Evolutionary conservation across 768 basidiomycete genomes (phyloP).

Genomic region (Tricholoma bakamatsutake): DNA sequence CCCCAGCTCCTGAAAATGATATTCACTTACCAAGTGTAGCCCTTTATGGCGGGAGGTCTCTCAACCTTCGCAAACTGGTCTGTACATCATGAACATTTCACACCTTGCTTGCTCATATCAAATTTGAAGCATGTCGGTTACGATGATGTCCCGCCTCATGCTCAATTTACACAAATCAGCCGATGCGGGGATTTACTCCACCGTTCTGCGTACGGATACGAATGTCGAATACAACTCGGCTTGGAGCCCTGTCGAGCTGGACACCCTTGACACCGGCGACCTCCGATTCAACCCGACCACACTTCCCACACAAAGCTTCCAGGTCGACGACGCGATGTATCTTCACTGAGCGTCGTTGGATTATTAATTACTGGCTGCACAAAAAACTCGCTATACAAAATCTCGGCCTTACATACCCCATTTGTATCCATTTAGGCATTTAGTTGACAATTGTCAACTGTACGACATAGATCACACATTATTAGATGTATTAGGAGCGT

Average conservation of each 20-base stretch:
- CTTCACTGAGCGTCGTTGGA: neutral
- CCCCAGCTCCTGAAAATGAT: neutral
- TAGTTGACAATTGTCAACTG: neutral
- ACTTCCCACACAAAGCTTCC: neutral
- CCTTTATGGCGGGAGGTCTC: conserved; percentile 38
- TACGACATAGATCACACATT: neutral
- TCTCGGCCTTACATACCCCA: neutral
- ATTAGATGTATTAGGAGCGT: neutral
- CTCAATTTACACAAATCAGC: conserved; percentile 46
- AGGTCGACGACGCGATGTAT: neutral
- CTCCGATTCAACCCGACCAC: neutral
- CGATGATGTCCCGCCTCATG: conserved; percentile 51
- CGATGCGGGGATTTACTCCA: conserved; percentile 27
- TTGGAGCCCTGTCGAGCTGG: conserved; percentile 17
- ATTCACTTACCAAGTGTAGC: conserved; percentile 20
- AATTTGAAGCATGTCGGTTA: conserved; percentile 38
- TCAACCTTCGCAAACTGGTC: conserved; percentile 48
- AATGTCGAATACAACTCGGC: conserved; percentile 13
- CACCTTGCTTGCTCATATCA: neutral
- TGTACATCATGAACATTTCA: conserved; percentile 8
- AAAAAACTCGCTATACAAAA: neutral
- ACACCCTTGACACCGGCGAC: conserved; percentile 19
- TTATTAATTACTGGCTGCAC: neutral
- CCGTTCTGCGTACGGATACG: conserved; percentile 14
- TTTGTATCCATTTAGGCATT: neutral